Evolutionary conservation across 352 stramenopile genomes (phyloP).

Genomic region (Globisporangium ultimum): DNA sequence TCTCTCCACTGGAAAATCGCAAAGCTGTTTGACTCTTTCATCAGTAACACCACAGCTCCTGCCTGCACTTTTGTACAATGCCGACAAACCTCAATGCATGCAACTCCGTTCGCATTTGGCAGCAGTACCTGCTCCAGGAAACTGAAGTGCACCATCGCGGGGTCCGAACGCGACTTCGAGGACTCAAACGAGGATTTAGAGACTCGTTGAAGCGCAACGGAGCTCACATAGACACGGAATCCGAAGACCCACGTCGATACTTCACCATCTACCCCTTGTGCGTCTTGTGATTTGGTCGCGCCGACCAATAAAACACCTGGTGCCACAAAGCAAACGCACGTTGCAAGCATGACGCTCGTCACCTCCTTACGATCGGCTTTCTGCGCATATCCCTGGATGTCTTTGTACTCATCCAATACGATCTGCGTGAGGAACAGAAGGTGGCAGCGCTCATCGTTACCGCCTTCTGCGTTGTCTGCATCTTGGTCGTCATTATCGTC

Average conservation of each 20-base stretch:
- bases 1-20: conserved; percentile 55
- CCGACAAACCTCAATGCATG: conserved; percentile 1
- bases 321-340: conserved; percentile 38
- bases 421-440: conserved; percentile 44
- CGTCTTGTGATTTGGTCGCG: conserved; percentile 9
- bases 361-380: background rate
- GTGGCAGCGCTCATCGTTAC: background rate
- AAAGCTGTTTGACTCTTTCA: conserved; percentile 21
- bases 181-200: background rate
- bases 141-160: conserved; percentile 32
- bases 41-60: conserved; percentile 35
- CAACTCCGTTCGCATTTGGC: background rate
- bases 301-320: conserved; percentile 44
- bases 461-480: background rate
- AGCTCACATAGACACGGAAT: conserved; percentile 39
- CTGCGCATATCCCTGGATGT: conserved; percentile 8
- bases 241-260: conserved; percentile 33
- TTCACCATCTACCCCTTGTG: background rate
- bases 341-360: conserved; percentile 15
- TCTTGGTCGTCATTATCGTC: background rate
- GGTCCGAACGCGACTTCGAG: background rate
- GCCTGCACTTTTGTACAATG: conserved; percentile 9
- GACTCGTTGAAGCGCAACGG: conserved; percentile 7
- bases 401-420: conserved; percentile 25
- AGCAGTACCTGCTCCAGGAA: conserved; percentile 33